Evolutionary conservation across 768 basidiomycete genomes (phyloP).

Genomic region (Filobasidium wieringae): DNA sequence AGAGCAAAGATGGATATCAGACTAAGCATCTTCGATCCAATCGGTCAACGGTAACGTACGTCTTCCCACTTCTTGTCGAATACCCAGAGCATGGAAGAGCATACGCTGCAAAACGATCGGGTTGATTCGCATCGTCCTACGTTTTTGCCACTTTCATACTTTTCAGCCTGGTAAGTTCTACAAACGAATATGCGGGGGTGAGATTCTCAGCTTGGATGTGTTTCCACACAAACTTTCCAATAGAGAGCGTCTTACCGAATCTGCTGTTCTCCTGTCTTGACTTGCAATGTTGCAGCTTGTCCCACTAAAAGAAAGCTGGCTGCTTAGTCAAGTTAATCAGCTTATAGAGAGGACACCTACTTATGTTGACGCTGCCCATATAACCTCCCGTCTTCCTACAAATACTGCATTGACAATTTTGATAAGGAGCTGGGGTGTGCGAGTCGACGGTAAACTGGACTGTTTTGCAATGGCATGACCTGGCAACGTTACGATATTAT

Average conservation of each 20-base stretch:
- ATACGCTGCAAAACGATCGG: slow-evolving; percentile 31
- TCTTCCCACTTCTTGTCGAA: slow-evolving; percentile 33
- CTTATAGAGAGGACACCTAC: no score
- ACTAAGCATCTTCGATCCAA: neutral
- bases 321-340: no score
- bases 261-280: slow-evolving; percentile 31
- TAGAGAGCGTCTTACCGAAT: slow-evolving; percentile 25
- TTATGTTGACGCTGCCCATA: slow-evolving; percentile 29
- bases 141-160: slow-evolving; percentile 25
- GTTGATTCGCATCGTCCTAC: slow-evolving; percentile 16
- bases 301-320: no score
- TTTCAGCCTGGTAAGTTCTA: slow-evolving; percentile 27
- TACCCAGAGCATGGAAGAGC: slow-evolving; percentile 36
- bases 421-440: slow-evolving; percentile 36
- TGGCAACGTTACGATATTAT: slow-evolving; percentile 4
- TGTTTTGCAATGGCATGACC: slow-evolving; percentile 35
- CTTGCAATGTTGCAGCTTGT: slow-evolving; percentile 28
- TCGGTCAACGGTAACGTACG: slow-evolving; percentile 13
- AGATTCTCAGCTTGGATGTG: neutral
- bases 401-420: slow-evolving; percentile 36
- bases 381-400: slow-evolving; percentile 38
- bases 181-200: no score
- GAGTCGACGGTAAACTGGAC: slow-evolving; percentile 33
- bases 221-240: no score
- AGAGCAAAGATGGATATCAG: neutral